Conservation (phyloP, 140 eudicot genomes). For the Senecio squalidus region DNA sequence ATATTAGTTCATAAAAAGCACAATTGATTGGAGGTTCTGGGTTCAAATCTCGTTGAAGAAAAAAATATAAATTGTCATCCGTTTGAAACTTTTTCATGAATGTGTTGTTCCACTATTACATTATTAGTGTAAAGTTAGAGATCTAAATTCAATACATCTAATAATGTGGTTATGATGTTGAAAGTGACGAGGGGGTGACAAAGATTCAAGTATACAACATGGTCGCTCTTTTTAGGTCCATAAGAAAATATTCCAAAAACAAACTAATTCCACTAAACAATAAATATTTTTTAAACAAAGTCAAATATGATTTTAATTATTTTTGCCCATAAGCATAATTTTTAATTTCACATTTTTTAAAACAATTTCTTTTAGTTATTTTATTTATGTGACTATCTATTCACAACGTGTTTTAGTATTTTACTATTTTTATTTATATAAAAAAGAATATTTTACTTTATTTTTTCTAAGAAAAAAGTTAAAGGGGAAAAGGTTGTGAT, state of each 20-base stretch:
- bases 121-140: too few species aligned
- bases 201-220: constrained; percentile 24
- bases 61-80: too few species aligned
- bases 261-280: constrained; percentile 7
- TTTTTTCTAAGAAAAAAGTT: too few species aligned
- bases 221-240: constrained; percentile 23
- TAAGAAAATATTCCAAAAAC: constrained; percentile 12
- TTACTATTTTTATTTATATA: too few species aligned
- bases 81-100: not conserved
- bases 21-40: too few species aligned
- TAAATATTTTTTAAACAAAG: constrained; percentile 5
- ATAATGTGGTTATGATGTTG: constrained; percentile 17
- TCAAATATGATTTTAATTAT: constrained; percentile 24
- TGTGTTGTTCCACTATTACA: not conserved
- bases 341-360: not conserved
- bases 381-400: not conserved
- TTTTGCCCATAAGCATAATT: constrained; percentile 9
- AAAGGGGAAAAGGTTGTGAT: not conserved
- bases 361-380: not conserved
- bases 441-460: not conserved
- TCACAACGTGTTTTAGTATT: constrained; percentile 1
- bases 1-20: too few species aligned
- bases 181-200: constrained; percentile 20
- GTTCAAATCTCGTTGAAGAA: too few species aligned
- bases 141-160: not conserved